Conservation (phyloP, 1,284 basidiomycete genomes). For the Termitomyces sp. region DNA sequence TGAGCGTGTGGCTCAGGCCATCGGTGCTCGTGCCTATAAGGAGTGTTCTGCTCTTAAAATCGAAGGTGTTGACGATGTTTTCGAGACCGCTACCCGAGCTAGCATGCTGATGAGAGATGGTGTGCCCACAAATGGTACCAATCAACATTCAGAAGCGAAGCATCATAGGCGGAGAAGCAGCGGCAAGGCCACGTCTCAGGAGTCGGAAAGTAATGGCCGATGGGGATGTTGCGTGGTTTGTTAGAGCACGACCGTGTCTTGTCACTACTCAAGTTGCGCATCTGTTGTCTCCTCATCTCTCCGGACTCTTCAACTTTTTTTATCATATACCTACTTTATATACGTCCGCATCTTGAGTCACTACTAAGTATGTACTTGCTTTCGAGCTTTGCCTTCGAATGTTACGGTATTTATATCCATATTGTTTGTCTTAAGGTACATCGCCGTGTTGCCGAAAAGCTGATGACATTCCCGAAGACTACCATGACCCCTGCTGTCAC, state of each 20-base stretch:
- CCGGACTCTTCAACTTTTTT: constrained; percentile 10
- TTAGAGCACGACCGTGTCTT: constrained; percentile 6
- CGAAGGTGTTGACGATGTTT: constrained; percentile 92
- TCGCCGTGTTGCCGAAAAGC: background rate
- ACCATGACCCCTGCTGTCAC: constrained; percentile 12
- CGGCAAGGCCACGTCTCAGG: constrained; percentile 38
- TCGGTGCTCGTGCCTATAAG: constrained; percentile 88
- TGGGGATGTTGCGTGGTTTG: constrained; percentile 62
- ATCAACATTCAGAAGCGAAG: constrained; percentile 29
- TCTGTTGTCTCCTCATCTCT: background rate
- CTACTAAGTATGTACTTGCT: constrained; percentile 14
- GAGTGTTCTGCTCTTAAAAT: constrained; percentile 91
- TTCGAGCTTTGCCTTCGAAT: constrained; percentile 7
- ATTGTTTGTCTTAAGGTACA: background rate
- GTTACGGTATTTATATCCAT: constrained; percentile 1
- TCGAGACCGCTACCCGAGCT: constrained; percentile 89
- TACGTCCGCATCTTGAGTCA: constrained; percentile 14
- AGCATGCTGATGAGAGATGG: constrained; percentile 92
- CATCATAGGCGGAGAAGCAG: constrained; percentile 51
- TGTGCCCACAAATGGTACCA: constrained; percentile 45
- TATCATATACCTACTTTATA: constrained; percentile 15
- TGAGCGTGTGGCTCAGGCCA: constrained; percentile 70
- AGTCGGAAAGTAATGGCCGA: constrained; percentile 39
- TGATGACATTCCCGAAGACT: constrained; percentile 1
- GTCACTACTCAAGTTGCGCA: background rate